Conservation (phyloP, 192 early-diverging fungal species). For the Diversispora epigaea region DNA sequence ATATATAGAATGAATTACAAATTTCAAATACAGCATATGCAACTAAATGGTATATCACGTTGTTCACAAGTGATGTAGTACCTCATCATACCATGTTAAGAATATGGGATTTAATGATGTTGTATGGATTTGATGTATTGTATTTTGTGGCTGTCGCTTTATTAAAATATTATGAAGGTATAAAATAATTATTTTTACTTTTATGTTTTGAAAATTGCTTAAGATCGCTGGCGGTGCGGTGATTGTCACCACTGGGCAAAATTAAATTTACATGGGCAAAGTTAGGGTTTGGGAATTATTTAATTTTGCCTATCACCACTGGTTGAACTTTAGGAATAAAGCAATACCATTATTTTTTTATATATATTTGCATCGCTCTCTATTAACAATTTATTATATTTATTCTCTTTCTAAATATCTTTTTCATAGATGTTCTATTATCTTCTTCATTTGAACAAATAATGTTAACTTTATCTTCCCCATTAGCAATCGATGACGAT, state of each 20-base stretch:
- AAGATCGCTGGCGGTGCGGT: no score
- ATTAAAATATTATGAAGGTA: slow-evolving; percentile 50
- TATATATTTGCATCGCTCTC: no score
- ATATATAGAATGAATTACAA: slow-evolving; percentile 42
- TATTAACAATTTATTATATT: not conserved
- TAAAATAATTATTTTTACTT: not conserved
- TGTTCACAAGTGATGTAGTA: slow-evolving; percentile 55
- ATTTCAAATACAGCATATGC: slow-evolving; percentile 53
- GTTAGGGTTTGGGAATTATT: no score
- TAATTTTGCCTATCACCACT: not conserved
- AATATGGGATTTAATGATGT: slow-evolving; percentile 55
- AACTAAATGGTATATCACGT: slow-evolving; percentile 60
- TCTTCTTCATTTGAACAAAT: slow-evolving; percentile 48
- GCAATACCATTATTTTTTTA: no score
- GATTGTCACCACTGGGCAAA: no score
- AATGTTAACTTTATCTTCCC: slow-evolving; percentile 50
- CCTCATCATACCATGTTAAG: slow-evolving; percentile 51
- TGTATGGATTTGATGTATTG: slow-evolving; percentile 55
- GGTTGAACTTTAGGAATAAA: not conserved
- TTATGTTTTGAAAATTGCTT: not conserved
- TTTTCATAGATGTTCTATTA: slow-evolving; percentile 38
- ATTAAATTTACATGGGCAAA: no score
- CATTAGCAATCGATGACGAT: slow-evolving; percentile 51
- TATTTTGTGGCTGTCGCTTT: slow-evolving; percentile 53
- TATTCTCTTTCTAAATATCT: not conserved